These are phyloP conservation scores for Infundibulicybe gibba DNA, from an alignment of 768 basidiomycete species.

Conservation along the genomic window DNA sequence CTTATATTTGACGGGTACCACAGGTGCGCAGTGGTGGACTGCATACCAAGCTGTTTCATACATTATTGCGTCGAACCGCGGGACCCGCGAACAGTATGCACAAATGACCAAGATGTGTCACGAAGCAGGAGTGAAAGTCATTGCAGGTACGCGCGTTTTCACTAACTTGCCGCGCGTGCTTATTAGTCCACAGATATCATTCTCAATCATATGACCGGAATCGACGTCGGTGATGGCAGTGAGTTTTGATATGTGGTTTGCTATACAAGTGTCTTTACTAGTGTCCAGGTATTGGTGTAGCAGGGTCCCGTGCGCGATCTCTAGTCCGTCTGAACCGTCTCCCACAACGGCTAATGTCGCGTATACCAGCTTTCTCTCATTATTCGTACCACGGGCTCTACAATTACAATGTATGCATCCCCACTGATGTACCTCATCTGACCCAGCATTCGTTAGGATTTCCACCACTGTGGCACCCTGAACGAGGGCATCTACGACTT, in stretches of 20 bases:
- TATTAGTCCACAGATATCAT: background rate
- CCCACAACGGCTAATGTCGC: no score
- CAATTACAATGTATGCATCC: no score
- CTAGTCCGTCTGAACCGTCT: no score
- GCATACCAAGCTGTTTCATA: slow-evolving; percentile 48
- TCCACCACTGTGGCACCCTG: slow-evolving; percentile 44
- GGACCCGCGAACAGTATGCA: slow-evolving; percentile 27
- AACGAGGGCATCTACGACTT: slow-evolving; percentile 39
- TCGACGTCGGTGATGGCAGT: background rate
- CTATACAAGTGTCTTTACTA: no score
- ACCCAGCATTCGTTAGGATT: slow-evolving; percentile 33
- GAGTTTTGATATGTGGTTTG: no score
- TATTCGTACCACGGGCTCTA: background rate
- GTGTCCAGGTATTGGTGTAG: background rate
- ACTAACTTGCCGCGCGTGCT: background rate
- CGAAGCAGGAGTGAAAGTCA: no score
- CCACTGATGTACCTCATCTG: no score
- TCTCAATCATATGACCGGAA: background rate
- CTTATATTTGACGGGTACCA: no score
- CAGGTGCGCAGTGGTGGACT: slow-evolving; percentile 53
- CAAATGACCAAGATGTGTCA: slow-evolving; percentile 30
- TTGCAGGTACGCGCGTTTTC: slow-evolving; percentile 30
- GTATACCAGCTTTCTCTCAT: no score
- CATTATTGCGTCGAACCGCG: slow-evolving; percentile 37
- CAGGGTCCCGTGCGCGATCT: background rate